A percentile compares a stretch with the other conserved stretches of the same genome.
Evolutionary conservation across 177 flowering plant species (phyloP).

Genomic region (Vitis hybrid): DNA sequence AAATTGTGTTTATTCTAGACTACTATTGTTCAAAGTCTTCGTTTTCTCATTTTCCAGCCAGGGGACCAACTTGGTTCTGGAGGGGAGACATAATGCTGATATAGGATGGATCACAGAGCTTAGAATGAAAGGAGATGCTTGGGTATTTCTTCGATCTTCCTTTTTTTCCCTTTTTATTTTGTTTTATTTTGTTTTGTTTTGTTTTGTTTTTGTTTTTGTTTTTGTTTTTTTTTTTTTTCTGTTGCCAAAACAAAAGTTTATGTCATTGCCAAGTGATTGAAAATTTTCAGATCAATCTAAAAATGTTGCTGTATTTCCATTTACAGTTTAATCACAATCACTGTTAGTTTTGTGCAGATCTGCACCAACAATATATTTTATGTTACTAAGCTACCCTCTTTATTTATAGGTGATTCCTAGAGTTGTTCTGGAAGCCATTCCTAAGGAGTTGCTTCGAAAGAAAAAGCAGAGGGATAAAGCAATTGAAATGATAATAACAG

Average conservation of each 20-base stretch:
- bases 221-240: too few relatives aligned
- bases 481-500: conserved; percentile 67
- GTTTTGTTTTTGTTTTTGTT: neutral
- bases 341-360: too few relatives aligned
- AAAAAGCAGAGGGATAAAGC: conserved; percentile 66
- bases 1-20: neutral
- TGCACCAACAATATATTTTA: neutral
- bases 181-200: neutral
- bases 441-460: conserved; percentile 64
- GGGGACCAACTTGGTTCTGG: conserved; percentile 53
- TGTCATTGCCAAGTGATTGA: neutral
- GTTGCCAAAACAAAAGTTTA: neutral
- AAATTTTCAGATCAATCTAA: neutral
- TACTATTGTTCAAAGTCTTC: neutral
- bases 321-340: too few relatives aligned
- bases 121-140: conserved; percentile 54
- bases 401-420: conserved; percentile 72
- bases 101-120: conserved; percentile 75
- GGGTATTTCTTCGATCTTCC: conserved; percentile 38
- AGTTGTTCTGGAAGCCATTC: conserved; percentile 80
- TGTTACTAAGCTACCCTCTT: neutral
- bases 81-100: conserved; percentile 95
- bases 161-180: neutral
- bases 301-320: too few relatives aligned
- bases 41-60: conserved; percentile 44